Evolutionary conservation across 306 rosid species (phyloP).

Genomic region (Lagenaria siceraria): DNA sequence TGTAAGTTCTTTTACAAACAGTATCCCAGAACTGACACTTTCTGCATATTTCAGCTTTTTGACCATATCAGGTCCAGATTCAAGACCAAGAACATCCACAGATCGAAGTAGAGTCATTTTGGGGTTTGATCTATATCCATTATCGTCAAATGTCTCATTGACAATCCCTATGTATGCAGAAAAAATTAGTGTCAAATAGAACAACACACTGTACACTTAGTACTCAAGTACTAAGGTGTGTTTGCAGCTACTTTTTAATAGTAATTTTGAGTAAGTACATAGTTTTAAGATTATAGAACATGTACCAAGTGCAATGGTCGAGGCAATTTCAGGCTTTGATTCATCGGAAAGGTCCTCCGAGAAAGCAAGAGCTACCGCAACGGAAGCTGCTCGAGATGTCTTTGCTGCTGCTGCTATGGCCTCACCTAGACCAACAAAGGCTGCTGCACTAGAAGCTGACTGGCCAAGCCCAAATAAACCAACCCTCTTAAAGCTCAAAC

Average conservation of each 20-base stretch:
- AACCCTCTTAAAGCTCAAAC: constrained; percentile 72
- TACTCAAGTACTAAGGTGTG: neutral
- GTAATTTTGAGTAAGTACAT: neutral
- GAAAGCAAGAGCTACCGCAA: constrained; percentile 73
- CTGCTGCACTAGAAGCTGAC: constrained; percentile 36
- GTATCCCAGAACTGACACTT: constrained; percentile 60
- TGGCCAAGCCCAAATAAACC: constrained; percentile 84
- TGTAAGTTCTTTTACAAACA: constrained; percentile 80
- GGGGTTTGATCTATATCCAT: constrained; percentile 65
- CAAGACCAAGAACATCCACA: constrained; percentile 76
- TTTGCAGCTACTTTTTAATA: neutral
- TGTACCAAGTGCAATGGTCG: constrained; percentile 75
- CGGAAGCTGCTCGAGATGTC: constrained; percentile 48
- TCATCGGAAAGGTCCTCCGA: constrained; percentile 41
- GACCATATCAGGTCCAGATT: constrained; percentile 38
- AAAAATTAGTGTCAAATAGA: constrained; percentile 3
- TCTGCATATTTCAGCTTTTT: constrained; percentile 76
- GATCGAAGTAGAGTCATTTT: constrained; percentile 52
- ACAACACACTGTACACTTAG: neutral
- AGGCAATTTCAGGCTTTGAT: constrained; percentile 44
- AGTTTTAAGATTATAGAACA: neutral
- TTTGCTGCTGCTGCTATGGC: constrained; percentile 73
- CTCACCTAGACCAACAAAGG: constrained; percentile 62
- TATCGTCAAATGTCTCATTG: constrained; percentile 70
- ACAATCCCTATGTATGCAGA: constrained; percentile 45